Conservation (phyloP, 495 filamentous ascomycete genomes). For the Ascobolus immersus region DNA sequence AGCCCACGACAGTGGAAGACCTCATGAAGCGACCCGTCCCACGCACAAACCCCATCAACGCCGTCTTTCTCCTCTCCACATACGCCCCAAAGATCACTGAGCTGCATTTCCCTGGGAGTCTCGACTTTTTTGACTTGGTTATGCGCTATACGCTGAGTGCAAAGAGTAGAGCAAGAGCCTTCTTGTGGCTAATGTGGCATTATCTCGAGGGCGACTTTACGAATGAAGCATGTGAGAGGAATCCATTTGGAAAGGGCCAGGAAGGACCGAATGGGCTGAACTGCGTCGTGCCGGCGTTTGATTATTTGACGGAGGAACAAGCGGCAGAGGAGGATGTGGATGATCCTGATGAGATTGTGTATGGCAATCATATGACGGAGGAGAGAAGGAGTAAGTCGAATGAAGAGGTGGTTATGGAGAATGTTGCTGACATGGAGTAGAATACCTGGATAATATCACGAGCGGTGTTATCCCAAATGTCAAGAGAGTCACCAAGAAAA, state of each 20-base stretch:
- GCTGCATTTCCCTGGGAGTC: conserved; percentile 56
- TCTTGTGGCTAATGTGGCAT: conserved; percentile 97
- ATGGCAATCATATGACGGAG: conserved; percentile 58
- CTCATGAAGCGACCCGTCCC: conserved; percentile 42
- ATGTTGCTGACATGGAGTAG: conserved; percentile 43
- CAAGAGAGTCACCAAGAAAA: no score
- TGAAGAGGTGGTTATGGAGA: no score
- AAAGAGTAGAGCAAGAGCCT: conserved; percentile 58
- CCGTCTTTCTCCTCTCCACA: conserved; percentile 84
- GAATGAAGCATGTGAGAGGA: conserved; percentile 51
- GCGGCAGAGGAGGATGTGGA: conserved; percentile 75
- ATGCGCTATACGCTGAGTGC: conserved; percentile 73
- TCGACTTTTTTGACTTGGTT: conserved; percentile 89
- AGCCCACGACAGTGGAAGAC: conserved; percentile 65
- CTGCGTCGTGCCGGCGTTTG: conserved; percentile 61
- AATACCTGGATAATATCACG: no score
- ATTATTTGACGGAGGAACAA: conserved; percentile 48
- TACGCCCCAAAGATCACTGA: conserved; percentile 81
- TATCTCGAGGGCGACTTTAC: conserved; percentile 94
- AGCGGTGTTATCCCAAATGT: no score
- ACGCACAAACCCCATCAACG: conserved; percentile 86
- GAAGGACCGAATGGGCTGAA: conserved; percentile 23
- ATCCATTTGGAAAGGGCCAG: conserved; percentile 57
- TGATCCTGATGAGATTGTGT: conserved; percentile 56
- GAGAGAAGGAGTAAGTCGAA: conserved; percentile 56